Evolutionary conservation across 345 rosid genomes (phyloP).

Genomic region (Acer negundo): DNA sequence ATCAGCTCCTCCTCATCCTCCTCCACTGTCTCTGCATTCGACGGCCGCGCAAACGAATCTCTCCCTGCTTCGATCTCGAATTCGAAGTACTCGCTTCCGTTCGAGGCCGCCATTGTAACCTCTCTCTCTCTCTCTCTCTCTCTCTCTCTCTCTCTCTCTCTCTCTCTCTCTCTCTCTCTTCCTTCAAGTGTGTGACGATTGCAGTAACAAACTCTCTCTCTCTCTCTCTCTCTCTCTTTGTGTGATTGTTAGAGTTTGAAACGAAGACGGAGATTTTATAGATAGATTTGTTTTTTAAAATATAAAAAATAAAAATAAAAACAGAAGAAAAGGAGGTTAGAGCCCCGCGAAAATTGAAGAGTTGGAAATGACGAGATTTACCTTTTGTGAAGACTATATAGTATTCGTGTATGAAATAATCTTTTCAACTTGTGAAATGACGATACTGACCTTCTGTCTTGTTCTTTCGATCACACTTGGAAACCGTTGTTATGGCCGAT

Average conservation of each 20-base stretch:
- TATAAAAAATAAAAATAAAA: background rate
- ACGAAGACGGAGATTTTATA: background rate
- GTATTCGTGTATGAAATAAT: too few relatives aligned
- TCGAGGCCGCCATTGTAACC: constrained; percentile 51
- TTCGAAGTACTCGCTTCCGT: constrained; percentile 84
- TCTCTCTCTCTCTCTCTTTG: background rate
- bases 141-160: background rate
- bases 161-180: background rate
- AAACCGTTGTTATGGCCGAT: background rate
- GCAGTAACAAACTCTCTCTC: background rate
- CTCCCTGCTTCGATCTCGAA: constrained; percentile 51
- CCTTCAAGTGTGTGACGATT: background rate
- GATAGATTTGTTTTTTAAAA: background rate
- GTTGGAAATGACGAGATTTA: background rate
- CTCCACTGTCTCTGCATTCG: constrained; percentile 65
- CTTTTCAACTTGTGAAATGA: background rate
- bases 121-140: background rate
- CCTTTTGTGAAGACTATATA: background rate
- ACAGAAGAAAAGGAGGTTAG: background rate
- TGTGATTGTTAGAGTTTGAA: background rate
- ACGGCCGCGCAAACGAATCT: constrained; percentile 61
- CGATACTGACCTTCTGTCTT: background rate
- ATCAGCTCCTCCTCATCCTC: constrained; percentile 75
- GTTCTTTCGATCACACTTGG: constrained; percentile 7
- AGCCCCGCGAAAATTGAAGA: constrained; percentile 22